Percentiles rank a stretch among this genome's conserved stretches.
Conservation (phyloP, 306 rosid genomes). For the Mucuna pruriens region DNA sequence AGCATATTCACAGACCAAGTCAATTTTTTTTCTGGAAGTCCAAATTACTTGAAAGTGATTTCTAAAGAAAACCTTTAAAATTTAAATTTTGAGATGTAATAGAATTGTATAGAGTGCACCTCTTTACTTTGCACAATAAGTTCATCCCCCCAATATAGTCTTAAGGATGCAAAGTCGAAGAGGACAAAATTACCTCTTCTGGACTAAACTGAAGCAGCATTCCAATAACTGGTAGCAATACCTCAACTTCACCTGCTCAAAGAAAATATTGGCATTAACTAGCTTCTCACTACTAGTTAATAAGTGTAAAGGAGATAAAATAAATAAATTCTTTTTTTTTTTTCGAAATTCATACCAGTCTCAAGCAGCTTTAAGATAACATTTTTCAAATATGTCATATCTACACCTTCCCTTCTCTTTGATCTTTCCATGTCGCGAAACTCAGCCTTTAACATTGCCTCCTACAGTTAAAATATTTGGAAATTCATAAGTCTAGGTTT, state of each 20-base stretch:
- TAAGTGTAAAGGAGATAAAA: conserved; percentile 24
- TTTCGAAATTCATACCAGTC: conserved; percentile 62
- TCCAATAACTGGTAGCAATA: conserved; percentile 86
- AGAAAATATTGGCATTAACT: conserved; percentile 18
- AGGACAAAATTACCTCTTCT: conserved; percentile 73
- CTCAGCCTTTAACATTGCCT: conserved; percentile 82
- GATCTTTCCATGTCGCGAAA: conserved; percentile 82
- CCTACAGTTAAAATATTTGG: conserved; percentile 53
- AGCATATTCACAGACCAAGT: not conserved
- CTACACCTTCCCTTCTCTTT: conserved; percentile 95
- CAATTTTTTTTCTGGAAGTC: conserved; percentile 7
- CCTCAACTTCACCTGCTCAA: conserved; percentile 91
- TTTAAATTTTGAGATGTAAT: conserved; percentile 21
- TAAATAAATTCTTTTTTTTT: conserved; percentile 22
- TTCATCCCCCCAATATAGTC: conserved; percentile 23
- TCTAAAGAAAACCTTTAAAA: conserved; percentile 3
- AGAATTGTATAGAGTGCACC: conserved; percentile 1
- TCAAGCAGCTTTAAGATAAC: conserved; percentile 95
- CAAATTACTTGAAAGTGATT: conserved; percentile 11
- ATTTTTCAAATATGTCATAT: conserved; percentile 93
- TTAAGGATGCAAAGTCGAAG: conserved; percentile 7
- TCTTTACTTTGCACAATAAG: conserved; percentile 22
- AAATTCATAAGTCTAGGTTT: conserved; percentile 24
- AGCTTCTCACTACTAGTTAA: conserved; percentile 17
- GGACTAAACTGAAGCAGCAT: conserved; percentile 99